Conservation (phyloP, 495 filamentous ascomycete genomes). For the Penicillium waksmanii region DNA sequence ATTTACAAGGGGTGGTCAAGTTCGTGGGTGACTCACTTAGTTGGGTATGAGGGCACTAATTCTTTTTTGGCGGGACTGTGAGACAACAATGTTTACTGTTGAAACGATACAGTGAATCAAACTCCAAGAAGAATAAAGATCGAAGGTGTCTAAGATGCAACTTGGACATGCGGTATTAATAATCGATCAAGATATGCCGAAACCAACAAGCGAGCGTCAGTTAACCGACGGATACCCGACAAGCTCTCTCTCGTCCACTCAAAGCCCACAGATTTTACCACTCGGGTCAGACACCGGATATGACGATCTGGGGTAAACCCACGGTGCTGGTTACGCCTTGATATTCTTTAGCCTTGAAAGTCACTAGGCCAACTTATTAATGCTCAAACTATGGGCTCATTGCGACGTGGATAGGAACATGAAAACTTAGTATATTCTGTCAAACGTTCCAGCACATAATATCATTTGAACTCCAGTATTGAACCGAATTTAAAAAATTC, state of each 20-base stretch:
- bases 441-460: no score
- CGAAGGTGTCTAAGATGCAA: not conserved
- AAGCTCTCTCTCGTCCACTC: constrained; percentile 12
- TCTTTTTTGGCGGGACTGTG: not conserved
- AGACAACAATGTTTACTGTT: not conserved
- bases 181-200: constrained; percentile 30
- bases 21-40: not conserved
- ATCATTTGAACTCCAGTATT: no score
- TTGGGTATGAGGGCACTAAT: not conserved
- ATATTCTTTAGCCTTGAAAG: no score
- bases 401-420: no score
- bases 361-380: no score
- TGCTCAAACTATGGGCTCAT: no score
- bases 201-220: constrained; percentile 19
- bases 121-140: not conserved
- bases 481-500: no score
- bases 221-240: constrained; percentile 29
- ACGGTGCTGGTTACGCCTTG: not conserved
- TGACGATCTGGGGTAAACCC: constrained; percentile 9
- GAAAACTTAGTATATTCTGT: no score
- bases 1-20: not conserved
- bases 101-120: not conserved
- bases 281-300: constrained; percentile 20
- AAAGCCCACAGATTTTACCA: not conserved
- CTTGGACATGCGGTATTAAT: constrained; percentile 11